Conservation (phyloP, 257 asterid species). For the Knoxia roxburghii region DNA sequence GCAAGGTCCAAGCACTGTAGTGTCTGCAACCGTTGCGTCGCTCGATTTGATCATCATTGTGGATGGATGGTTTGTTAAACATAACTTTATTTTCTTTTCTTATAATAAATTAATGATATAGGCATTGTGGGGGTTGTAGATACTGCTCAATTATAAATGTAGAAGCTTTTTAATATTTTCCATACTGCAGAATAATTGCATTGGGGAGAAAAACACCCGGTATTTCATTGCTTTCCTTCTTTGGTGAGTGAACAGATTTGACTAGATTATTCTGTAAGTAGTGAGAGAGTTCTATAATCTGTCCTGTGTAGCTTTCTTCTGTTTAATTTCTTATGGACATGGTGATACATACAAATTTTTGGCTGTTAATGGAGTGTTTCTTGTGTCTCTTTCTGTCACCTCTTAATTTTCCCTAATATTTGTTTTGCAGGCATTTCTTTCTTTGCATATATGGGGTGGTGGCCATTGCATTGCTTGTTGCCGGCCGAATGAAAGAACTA, state of each 20-base stretch:
- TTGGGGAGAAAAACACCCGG: constrained; percentile 93
- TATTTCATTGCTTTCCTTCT: constrained; percentile 92
- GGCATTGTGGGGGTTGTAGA: constrained; percentile 1
- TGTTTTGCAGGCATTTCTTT: constrained; percentile 79
- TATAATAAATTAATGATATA: constrained; percentile 1
- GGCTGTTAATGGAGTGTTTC: not conserved
- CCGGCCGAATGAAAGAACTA: constrained; percentile 79
- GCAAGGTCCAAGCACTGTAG: constrained; percentile 99
- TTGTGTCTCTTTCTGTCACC: not conserved
- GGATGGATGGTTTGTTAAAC: constrained; percentile 85
- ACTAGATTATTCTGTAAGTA: not conserved
- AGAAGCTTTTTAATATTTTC: constrained; percentile 18
- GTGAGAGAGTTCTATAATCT: constrained; percentile 1
- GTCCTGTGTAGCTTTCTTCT: not conserved
- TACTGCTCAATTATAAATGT: constrained; percentile 7
- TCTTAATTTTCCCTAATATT: constrained; percentile 13
- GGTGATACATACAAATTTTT: not conserved
- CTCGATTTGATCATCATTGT: constrained; percentile 98
- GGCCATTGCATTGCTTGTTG: constrained; percentile 69
- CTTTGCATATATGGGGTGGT: constrained; percentile 75
- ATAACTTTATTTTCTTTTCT: constrained; percentile 18
- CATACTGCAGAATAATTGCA: constrained; percentile 80
- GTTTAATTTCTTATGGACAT: not conserved
- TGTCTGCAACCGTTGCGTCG: constrained; percentile 87
- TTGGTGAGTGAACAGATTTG: constrained; percentile 58